Base-by-base conservation (phyloP, 192 early-diverging fungal species). In the Coemansia sp. region DNA sequence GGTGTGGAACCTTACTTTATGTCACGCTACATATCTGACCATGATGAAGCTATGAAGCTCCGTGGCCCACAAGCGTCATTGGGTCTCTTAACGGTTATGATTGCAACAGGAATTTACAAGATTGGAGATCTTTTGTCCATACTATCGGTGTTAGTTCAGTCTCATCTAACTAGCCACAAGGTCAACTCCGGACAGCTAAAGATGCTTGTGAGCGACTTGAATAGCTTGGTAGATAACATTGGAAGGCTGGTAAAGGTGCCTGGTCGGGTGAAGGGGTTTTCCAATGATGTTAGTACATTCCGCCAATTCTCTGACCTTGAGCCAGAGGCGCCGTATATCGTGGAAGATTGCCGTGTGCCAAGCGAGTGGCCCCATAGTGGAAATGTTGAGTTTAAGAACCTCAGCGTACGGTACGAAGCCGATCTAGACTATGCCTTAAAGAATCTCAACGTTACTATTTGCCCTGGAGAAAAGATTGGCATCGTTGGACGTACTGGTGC, bases 401-500 rank as follows among this genome's bases (percentile, higher is more conserved):
- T 90, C 69, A 80, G 72, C 1, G 68, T 93, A 64, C 72, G 63
- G 10, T 93, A 93, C 73, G 90, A 89, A 3, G 76, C 73, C 8
- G 75, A 74, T 15, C 57, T 73, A 66, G 24, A 70, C 29, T 84
- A 84, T 3, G 90, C 89, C 0, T 70, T 96, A 10, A 81, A 90
- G 40, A 68, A 87, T 47, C 78, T 95, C 34, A 82, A 80, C 12
- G 36, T 91, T 27, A 62, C 74, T 12, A 85, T 95, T 58, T 80
- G 81, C 5, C 82, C 87, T 0, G 89, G 89, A 8, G 87, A 88
- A 53, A 88, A 88, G 46, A 70, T 89, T 49, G 88, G 88, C 31
- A 84, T 89, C 13, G 88, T 95, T 33, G 94, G 94, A 20, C 82
- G 94, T 5, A 93, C 92, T 10, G 93, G 93, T 5, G 90, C 91